Conservation (phyloP, 495 filamentous ascomycete species). For the Beverwykella pulmonaria region DNA sequence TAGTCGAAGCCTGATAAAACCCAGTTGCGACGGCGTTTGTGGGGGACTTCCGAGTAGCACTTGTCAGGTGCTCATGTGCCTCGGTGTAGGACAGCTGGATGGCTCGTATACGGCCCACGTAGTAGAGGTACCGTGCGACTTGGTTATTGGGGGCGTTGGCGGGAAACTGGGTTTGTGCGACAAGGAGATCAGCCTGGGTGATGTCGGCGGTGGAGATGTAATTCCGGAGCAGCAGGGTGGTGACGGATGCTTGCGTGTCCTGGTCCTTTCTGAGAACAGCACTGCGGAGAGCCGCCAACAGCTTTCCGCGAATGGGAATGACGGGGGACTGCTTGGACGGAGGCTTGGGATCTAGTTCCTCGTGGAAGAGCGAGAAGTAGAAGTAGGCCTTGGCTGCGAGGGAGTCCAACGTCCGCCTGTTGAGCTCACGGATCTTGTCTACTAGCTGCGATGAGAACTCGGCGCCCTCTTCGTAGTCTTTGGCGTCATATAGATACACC, state of each 20-base stretch:
- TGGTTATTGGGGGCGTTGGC: conserved; percentile 93
- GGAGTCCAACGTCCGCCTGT: conserved; percentile 91
- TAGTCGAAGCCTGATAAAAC: conserved; percentile 93
- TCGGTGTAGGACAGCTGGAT: conserved; percentile 96
- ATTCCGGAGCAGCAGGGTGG: conserved; percentile 90
- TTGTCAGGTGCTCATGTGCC: conserved; percentile 89
- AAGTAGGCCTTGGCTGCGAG: conserved; percentile 96
- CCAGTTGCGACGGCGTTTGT: conserved; percentile 84
- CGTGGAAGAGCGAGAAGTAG: conserved; percentile 92
- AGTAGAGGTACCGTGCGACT: conserved; percentile 94
- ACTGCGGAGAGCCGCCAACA: conserved; percentile 86
- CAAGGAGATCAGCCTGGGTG: conserved; percentile 91
- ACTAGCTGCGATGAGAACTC: conserved; percentile 80
- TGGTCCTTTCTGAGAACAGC: conserved; percentile 93
- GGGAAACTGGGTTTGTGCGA: conserved; percentile 93
- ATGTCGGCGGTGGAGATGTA: conserved; percentile 97
- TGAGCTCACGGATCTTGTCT: conserved; percentile 81
- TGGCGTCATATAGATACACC: conserved; percentile 84
- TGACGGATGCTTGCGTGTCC: conserved; percentile 93
- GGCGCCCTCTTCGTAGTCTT: conserved; percentile 74
- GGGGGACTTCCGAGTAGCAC: conserved; percentile 91
- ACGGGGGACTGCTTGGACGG: conserved; percentile 83
- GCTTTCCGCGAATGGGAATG: conserved; percentile 79
- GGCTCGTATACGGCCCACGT: conserved; percentile 91
- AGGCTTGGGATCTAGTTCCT: conserved; percentile 81